phyloP scores from a whole-genome alignment of 345 rosid genomes.

The Hypericum perforatum region DNA sequence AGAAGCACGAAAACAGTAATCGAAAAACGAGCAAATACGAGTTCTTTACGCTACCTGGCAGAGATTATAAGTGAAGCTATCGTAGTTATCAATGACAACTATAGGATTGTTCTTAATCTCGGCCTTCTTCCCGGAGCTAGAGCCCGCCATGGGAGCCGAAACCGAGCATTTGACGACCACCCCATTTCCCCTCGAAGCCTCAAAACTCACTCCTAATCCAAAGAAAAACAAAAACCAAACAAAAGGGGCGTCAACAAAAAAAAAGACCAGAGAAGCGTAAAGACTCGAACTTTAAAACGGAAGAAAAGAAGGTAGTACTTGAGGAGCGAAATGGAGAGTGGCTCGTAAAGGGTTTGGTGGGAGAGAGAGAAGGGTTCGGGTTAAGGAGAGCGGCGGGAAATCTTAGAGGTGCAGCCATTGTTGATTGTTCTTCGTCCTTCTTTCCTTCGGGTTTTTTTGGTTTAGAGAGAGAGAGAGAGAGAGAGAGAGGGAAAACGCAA shows the following conservation, averaged over 20 bases:
- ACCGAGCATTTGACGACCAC: slow-evolving; percentile 32
- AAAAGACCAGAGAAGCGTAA: too few species aligned
- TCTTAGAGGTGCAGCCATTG: too few species aligned
- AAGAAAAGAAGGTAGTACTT: too few species aligned
- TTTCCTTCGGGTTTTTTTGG: too few species aligned
- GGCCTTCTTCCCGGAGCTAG: slow-evolving; percentile 17
- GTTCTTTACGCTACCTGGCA: slow-evolving; percentile 49
- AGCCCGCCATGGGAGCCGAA: slow-evolving; percentile 25
- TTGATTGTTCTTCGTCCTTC: too few species aligned
- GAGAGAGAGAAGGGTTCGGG: too few species aligned
- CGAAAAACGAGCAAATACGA: not conserved
- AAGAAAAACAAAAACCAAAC: not conserved
- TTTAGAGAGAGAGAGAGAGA: too few species aligned
- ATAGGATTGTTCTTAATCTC: slow-evolving; percentile 40
- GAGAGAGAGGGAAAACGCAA: too few species aligned
- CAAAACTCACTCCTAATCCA: slow-evolving; percentile 30
- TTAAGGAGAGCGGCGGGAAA: too few species aligned
- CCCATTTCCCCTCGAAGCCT: slow-evolving; percentile 28
- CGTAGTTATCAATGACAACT: slow-evolving; percentile 84
- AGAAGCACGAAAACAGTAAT: not conserved
- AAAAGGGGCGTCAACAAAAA: not conserved
- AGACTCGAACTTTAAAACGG: too few species aligned
- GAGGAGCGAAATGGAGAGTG: too few species aligned
- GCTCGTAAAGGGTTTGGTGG: too few species aligned
- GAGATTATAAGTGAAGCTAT: slow-evolving; percentile 92